A percentile compares a stretch with the other conserved stretches of the same genome.
These are phyloP conservation scores for Phytophthora tubulina DNA, from an alignment of 352 stramenopile genomes.

Conservation along the genomic window DNA sequence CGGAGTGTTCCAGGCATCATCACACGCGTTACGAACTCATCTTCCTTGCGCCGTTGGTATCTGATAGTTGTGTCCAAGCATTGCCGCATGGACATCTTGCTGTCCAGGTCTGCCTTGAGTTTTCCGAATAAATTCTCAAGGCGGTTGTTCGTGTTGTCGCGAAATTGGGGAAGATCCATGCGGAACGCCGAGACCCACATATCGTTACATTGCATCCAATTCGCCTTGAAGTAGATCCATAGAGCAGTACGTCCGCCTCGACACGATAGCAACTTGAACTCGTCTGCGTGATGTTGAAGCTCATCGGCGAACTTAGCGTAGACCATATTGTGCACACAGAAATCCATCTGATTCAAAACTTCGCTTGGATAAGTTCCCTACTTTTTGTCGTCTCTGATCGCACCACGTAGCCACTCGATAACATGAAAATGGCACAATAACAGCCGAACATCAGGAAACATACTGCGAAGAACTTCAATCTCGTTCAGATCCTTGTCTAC, in stretches of 20 bases:
- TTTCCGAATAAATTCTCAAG: no score
- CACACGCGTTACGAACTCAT: no score
- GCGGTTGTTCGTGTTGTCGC: no score
- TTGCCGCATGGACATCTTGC: no score
- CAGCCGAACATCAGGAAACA: neutral
- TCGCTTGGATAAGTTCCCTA: conserved; percentile 8
- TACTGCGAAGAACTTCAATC: conserved; percentile 9
- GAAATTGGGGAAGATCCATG: conserved; percentile 6
- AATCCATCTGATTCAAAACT: conserved; percentile 15
- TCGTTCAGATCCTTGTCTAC: conserved; percentile 30
- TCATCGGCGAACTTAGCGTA: neutral
- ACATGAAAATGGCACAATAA: conserved; percentile 19
- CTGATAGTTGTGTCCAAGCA: no score
- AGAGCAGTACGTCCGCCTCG: neutral
- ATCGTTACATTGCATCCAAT: conserved; percentile 2
- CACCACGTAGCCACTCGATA: neutral
- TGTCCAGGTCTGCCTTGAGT: no score
- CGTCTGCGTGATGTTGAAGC: conserved; percentile 4
- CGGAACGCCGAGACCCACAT: conserved; percentile 1
- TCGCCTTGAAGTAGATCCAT: conserved; percentile 3
- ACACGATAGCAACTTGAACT: conserved; percentile 3
- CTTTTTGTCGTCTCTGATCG: conserved; percentile 13
- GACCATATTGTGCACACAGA: conserved; percentile 13
- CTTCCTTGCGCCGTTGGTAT: no score
- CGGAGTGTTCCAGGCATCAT: no score